Evolutionary conservation across 2,329 filamentous ascomycete genomes (phyloP).

Genomic region (Exophiala lecanii-corni): DNA sequence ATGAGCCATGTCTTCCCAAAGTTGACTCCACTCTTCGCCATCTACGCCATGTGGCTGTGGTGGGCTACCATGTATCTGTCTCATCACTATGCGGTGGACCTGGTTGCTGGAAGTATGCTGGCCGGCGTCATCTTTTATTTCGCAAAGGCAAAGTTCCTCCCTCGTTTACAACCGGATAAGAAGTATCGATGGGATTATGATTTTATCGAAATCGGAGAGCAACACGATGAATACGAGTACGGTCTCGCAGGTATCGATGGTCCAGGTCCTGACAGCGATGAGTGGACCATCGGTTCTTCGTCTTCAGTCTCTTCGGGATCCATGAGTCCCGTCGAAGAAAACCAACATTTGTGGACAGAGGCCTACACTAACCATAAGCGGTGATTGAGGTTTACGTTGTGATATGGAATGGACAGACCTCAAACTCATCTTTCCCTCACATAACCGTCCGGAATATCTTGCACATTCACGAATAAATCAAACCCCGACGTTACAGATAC

Average conservation of each 20-base stretch:
- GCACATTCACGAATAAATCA: constrained; percentile 7
- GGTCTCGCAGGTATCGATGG: constrained; percentile 54
- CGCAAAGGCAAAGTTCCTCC: constrained; percentile 73
- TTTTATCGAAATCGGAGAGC: constrained; percentile 78
- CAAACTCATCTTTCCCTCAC: neutral
- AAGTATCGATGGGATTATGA: constrained; percentile 92
- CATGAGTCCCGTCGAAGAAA: constrained; percentile 59
- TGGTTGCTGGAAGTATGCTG: constrained; percentile 77
- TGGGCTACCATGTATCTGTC: constrained; percentile 98
- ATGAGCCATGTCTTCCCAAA: constrained; percentile 89
- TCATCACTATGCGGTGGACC: constrained; percentile 92
- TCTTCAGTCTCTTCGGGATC: constrained; percentile 67
- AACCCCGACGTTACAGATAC: constrained; percentile 13
- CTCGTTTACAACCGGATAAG: constrained; percentile 78
- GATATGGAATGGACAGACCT: neutral
- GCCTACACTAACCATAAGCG: constrained; percentile 22
- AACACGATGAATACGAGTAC: constrained; percentile 47
- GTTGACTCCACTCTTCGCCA: constrained; percentile 71
- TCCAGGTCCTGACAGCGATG: constrained; percentile 66
- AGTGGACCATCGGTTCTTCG: constrained; percentile 84
- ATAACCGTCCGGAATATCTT: neutral
- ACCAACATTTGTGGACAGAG: constrained; percentile 39
- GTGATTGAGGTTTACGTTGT: constrained; percentile 5
- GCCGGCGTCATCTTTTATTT: constrained; percentile 78
- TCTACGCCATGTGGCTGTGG: constrained; percentile 90